Evolutionary conservation across 176 grass and related monocot species (phyloP).

Genomic region (Musa schizocarpa): DNA sequence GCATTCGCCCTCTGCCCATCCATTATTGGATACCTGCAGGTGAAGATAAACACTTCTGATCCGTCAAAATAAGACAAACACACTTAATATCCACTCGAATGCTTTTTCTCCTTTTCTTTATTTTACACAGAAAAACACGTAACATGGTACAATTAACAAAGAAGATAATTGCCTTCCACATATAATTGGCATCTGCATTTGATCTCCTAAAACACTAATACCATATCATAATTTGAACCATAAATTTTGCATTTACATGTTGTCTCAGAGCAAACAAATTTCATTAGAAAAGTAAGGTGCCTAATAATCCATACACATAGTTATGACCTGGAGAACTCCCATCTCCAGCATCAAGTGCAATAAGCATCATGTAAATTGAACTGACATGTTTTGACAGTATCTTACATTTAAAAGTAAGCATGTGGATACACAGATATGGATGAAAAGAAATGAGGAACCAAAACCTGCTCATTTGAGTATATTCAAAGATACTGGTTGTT

Average conservation of each 20-base stretch:
- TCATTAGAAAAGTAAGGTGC: neutral
- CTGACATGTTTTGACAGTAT: too few species aligned
- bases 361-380: too few species aligned
- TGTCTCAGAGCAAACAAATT: too few species aligned
- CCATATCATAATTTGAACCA: too few species aligned
- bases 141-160: neutral
- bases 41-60: neutral
- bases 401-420: neutral
- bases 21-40: slow-evolving; percentile 61
- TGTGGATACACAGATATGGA: neutral
- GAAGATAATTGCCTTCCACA: neutral
- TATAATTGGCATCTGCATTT: neutral
- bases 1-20: slow-evolving; percentile 96
- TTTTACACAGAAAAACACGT: neutral
- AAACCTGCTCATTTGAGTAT: neutral
- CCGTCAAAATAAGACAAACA: neutral
- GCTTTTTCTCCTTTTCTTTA: neutral
- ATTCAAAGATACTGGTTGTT: neutral
- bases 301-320: too few species aligned
- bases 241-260: too few species aligned
- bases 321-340: too few species aligned
- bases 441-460: neutral
- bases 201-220: too few species aligned
- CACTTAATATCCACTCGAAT: too few species aligned
- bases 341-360: too few species aligned